A percentile compares a stretch with the other conserved stretches of the same genome.
phyloP scores from a whole-genome alignment of 495 filamentous ascomycete species.

The Copromyces sp. region DNA sequence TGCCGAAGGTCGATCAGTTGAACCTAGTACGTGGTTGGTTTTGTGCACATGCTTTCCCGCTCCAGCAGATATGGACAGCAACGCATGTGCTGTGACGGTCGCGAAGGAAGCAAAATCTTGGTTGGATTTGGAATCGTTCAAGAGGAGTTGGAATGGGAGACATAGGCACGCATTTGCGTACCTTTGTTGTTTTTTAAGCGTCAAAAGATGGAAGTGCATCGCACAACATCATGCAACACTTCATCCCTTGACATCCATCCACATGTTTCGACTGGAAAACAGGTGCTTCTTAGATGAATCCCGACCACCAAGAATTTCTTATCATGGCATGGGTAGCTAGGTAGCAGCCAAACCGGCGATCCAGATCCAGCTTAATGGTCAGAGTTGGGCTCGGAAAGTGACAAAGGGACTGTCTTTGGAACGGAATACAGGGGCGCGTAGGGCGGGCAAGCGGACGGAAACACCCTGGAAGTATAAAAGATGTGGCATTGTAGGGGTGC shows the following conservation, averaged over 20 bases:
- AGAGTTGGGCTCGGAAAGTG: background rate
- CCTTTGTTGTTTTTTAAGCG: background rate
- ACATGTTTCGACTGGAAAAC: background rate
- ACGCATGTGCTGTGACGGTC: background rate
- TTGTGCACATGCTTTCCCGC: background rate
- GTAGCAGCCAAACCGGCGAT: background rate
- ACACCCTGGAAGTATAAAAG: background rate
- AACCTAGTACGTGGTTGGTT: background rate
- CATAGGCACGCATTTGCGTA: background rate
- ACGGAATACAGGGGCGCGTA: background rate
- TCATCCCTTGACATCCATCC: background rate
- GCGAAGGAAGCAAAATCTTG: background rate
- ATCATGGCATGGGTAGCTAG: background rate
- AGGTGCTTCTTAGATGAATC: background rate
- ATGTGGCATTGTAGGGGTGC: background rate
- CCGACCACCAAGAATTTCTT: background rate
- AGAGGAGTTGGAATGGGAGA: background rate
- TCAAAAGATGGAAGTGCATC: background rate
- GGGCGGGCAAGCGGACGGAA: background rate
- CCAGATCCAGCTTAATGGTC: background rate
- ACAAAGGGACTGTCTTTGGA: background rate
- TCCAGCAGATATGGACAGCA: background rate
- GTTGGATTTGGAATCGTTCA: background rate
- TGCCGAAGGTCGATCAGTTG: background rate
- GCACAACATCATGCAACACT: background rate